These are phyloP conservation scores for Triticum urartu DNA, from an alignment of 176 grass and related monocot species.

Conservation along the genomic window DNA sequence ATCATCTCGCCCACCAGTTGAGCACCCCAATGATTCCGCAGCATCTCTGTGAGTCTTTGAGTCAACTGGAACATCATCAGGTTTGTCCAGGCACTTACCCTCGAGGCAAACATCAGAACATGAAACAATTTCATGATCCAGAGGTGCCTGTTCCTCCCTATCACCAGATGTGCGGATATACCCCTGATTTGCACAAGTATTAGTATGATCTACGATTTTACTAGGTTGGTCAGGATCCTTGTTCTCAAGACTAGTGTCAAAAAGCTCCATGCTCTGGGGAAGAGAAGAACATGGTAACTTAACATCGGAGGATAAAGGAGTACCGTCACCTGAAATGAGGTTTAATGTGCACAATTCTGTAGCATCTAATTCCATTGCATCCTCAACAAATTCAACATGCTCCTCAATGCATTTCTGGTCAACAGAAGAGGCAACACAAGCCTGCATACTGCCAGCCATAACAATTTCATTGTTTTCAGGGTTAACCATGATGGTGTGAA, in stretches of 20 bases:
- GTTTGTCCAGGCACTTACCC: neutral
- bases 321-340: neutral
- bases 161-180: neutral
- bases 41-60: neutral
- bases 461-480: neutral
- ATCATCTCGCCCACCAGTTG: conserved; percentile 1
- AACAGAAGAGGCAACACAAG: neutral
- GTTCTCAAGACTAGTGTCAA: neutral
- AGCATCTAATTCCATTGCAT: conserved; percentile 41
- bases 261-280: conserved; percentile 6
- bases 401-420: neutral
- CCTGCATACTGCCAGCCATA: conserved; percentile 18
- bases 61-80: conserved; percentile 19
- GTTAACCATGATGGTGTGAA: neutral
- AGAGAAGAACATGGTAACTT: conserved; percentile 17
- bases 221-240: neutral
- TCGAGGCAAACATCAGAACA: conserved; percentile 22
- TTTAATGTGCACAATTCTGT: conserved; percentile 8
- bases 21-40: conserved; percentile 16
- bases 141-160: neutral
- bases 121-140: conserved; percentile 5
- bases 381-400: conserved; percentile 7
- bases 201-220: neutral
- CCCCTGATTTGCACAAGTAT: neutral
- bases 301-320: conserved; percentile 22